Evolutionary conservation across 352 stramenopile species (phyloP).

Genomic region (Aphanomyces euteiches): DNA sequence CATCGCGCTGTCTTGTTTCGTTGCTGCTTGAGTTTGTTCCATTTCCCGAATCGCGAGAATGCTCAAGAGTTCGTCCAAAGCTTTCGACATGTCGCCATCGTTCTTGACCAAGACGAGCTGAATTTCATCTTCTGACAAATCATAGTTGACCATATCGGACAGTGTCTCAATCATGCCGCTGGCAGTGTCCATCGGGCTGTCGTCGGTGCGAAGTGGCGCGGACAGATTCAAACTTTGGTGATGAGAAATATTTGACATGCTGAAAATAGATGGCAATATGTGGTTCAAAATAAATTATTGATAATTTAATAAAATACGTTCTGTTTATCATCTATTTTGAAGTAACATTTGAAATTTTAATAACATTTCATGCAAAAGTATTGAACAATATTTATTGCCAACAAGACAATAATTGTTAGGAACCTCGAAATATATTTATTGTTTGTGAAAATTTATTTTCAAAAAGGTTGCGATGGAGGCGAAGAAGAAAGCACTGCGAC

Average conservation of each 20-base stretch:
- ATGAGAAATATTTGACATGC: background rate
- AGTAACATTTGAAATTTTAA: too few species aligned
- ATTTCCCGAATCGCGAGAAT: constrained; percentile 14
- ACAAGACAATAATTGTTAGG: too few species aligned
- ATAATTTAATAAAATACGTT: background rate
- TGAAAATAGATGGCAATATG: too few species aligned
- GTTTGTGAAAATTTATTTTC: too few species aligned
- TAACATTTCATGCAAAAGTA: too few species aligned
- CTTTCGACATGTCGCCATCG: constrained; percentile 8
- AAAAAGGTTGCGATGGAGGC: too few species aligned
- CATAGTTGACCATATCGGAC: constrained; percentile 15
- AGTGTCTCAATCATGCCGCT: constrained; percentile 4
- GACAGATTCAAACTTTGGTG: background rate
- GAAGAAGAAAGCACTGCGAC: too few species aligned
- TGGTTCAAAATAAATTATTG: background rate
- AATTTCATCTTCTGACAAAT: constrained; percentile 11
- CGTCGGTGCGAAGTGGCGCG: background rate
- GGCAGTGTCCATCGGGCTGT: background rate
- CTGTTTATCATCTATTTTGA: too few species aligned
- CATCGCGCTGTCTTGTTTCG: constrained; percentile 4
- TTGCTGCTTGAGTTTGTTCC: background rate
- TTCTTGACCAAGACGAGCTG: constrained; percentile 6
- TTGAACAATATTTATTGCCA: too few species aligned
- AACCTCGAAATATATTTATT: too few species aligned
- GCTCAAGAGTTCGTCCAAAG: constrained; percentile 18